These are phyloP conservation scores for Spergularia bocconei DNA, from an alignment of 148 eudicot species.

Conservation along the genomic window DNA sequence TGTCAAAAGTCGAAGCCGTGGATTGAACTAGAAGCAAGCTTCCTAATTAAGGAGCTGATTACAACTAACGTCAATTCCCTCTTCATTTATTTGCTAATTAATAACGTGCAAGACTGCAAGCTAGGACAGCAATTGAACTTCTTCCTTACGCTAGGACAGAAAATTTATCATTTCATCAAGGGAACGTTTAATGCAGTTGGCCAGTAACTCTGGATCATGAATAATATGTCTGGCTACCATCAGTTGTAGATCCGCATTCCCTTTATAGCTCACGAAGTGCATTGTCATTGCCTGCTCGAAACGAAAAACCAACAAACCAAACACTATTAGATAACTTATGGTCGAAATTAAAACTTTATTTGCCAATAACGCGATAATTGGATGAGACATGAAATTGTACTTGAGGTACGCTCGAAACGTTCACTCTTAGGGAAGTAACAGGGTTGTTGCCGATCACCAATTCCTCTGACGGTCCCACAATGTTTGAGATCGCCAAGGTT, in stretches of 20 bases:
- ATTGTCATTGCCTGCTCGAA: slow-evolving; percentile 16
- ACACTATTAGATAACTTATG: neutral
- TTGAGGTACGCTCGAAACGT: slow-evolving; percentile 18
- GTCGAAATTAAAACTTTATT: no score
- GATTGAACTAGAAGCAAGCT: no score
- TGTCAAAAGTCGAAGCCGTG: no score
- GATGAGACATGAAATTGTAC: slow-evolving; percentile 3
- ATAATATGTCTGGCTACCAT: slow-evolving; percentile 29
- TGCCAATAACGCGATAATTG: no score
- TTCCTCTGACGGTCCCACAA: slow-evolving; percentile 28
- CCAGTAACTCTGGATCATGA: slow-evolving; percentile 10
- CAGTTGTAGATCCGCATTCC: slow-evolving; percentile 26
- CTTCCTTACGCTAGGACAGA: no score
- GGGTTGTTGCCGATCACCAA: slow-evolving; percentile 29
- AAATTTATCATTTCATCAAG: slow-evolving; percentile 15
- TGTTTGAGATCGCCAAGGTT: slow-evolving; percentile 28
- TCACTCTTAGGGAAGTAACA: slow-evolving; percentile 24
- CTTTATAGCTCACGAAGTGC: slow-evolving; percentile 27
- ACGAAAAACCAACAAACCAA: neutral
- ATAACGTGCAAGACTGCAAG: no score
- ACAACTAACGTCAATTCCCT: no score
- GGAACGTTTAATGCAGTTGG: slow-evolving; percentile 17
- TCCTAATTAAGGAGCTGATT: no score
- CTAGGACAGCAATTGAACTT: no score
- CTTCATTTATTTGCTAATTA: no score